phyloP scores from a whole-genome alignment of 2,329 filamentous ascomycete genomes.

The Aotearoamyces nothofagi region DNA sequence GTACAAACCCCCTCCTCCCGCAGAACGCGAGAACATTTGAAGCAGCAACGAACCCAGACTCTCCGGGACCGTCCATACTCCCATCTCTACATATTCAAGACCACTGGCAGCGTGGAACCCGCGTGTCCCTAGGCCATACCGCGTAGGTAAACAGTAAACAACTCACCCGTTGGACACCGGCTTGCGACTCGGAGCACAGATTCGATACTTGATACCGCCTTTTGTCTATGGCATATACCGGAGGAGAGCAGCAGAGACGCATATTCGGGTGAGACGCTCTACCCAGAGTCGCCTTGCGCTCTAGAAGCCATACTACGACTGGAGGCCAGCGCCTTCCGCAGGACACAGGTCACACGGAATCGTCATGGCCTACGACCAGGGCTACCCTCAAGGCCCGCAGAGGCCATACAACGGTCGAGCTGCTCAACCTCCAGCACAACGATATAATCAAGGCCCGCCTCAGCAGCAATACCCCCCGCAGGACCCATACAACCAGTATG shows the following conservation, averaged over 20 bases:
- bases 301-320: not conserved
- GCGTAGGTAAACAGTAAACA: too few species aligned
- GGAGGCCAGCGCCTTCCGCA: too few species aligned
- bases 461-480: slow-evolving; percentile 44
- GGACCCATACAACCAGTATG: slow-evolving; percentile 30
- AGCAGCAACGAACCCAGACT: too few species aligned
- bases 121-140: too few species aligned
- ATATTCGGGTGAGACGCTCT: not conserved
- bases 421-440: slow-evolving; percentile 12
- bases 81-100: too few species aligned
- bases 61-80: too few species aligned
- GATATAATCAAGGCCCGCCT: slow-evolving; percentile 11
- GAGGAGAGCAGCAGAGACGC: not conserved
- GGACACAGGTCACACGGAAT: not conserved
- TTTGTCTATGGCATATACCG: not conserved
- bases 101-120: too few species aligned
- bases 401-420: slow-evolving; percentile 3
- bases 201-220: too few species aligned
- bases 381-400: slow-evolving; percentile 15
- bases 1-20: too few species aligned
- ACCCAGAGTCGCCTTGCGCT: not conserved
- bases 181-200: too few species aligned
- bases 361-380: slow-evolving; percentile 19
- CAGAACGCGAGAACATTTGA: too few species aligned
- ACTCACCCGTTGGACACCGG: too few species aligned